Percentiles rank a stretch among this genome's conserved stretches.
Conservation (phyloP, 768 basidiomycete species). For the Naganishia antarctica region DNA sequence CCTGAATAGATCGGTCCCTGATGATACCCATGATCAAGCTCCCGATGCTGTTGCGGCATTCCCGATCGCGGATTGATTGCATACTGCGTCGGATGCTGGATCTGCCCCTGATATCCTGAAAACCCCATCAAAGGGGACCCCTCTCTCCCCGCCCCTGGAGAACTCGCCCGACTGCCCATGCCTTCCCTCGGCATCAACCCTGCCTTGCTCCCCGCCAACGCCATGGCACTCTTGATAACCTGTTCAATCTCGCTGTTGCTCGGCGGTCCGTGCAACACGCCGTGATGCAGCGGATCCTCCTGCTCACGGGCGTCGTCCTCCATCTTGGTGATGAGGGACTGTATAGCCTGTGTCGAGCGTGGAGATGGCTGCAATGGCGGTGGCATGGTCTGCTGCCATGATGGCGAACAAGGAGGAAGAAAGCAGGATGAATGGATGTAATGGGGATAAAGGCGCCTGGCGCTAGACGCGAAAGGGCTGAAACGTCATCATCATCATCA, state of each 20-base stretch:
- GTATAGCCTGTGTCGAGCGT: background rate
- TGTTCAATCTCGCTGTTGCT: slow-evolving; percentile 27
- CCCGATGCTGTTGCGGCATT: background rate
- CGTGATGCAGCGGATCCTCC: background rate
- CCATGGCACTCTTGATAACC: slow-evolving; percentile 29
- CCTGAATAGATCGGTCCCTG: background rate
- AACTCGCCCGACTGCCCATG: too few species aligned
- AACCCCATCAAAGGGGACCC: too few species aligned
- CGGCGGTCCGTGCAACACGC: slow-evolving; percentile 8
- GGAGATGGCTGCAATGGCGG: background rate
- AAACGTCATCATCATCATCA: slow-evolving; percentile 14
- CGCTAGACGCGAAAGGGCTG: background rate
- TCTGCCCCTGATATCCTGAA: background rate
- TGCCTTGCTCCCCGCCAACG: slow-evolving; percentile 15
- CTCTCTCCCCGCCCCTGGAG: too few species aligned
- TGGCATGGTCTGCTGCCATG: background rate
- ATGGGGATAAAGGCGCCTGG: too few species aligned
- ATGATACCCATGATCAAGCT: background rate
- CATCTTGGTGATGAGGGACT: background rate
- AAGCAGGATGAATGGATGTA: background rate
- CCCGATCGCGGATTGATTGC: background rate
- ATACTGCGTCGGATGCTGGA: background rate
- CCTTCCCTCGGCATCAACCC: background rate
- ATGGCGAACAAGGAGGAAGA: background rate
- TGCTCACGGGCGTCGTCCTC: background rate